phyloP scores from a whole-genome alignment of 164 flowering plant genomes.

The Vitis rupestris region DNA sequence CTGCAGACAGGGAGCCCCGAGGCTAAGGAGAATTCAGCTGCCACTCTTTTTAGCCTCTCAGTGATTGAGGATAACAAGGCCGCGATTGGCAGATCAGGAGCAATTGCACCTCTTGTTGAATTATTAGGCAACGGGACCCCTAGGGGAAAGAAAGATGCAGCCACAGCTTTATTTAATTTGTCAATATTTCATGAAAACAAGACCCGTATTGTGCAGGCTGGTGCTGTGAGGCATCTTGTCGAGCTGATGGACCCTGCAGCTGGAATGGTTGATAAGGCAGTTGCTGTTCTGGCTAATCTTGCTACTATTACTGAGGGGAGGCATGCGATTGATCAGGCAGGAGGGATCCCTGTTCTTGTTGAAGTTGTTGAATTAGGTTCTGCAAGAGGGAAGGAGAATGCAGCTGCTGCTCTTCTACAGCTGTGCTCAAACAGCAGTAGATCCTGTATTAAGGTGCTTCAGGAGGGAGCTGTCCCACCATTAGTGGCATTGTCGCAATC shows the following conservation, averaged over 20 bases:
- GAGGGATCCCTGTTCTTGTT: slow-evolving; percentile 83
- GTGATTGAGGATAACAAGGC: slow-evolving; percentile 78
- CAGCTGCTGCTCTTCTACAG: slow-evolving; percentile 90
- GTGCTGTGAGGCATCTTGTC: slow-evolving; percentile 79
- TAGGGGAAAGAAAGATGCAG: slow-evolving; percentile 90
- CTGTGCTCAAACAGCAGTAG: slow-evolving; percentile 70
- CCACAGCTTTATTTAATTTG: slow-evolving; percentile 84
- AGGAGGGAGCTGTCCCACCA: slow-evolving; percentile 96
- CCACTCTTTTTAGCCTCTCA: slow-evolving; percentile 88
- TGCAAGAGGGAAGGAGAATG: slow-evolving; percentile 93
- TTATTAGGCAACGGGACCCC: slow-evolving; percentile 83
- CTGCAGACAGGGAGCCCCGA: slow-evolving; percentile 78
- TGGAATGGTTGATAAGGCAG: slow-evolving; percentile 97
- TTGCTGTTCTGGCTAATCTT: slow-evolving; percentile 95
- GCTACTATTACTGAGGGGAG: slow-evolving; percentile 88
- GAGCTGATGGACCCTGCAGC: slow-evolving; percentile 97
- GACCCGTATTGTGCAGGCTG: slow-evolving; percentile 72
- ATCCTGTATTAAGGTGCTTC: slow-evolving; percentile 75
- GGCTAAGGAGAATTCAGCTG: slow-evolving; percentile 87
- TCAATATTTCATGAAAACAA: slow-evolving; percentile 83
- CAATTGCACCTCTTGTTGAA: slow-evolving; percentile 78
- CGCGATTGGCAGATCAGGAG: slow-evolving; percentile 80
- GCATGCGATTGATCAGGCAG: slow-evolving; percentile 67
- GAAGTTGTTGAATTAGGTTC: slow-evolving; percentile 97
- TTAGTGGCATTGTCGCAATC: slow-evolving; percentile 84